Evolutionary conservation across 2,329 filamentous ascomycete species (phyloP), one percentile per base, ranked within the genome.

Genomic region (Blumeria hordei): DNA sequence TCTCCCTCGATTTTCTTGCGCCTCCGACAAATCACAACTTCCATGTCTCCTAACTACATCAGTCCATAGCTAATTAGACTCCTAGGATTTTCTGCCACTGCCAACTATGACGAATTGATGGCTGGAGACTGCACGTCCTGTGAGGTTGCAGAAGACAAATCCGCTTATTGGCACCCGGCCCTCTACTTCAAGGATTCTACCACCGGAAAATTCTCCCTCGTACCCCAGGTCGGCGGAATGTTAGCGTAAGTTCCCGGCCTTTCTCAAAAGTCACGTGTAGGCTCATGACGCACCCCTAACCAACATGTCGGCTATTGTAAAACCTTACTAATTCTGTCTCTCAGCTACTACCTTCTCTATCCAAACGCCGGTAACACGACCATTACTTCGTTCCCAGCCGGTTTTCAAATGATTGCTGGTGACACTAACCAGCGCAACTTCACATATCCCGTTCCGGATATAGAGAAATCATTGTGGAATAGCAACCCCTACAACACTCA

Each of bases 341-440:
- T 8, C 52, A 85, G 85, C 14, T 95, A 96, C 74, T 95, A 95
- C 68, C 78, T 94, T 51, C 77, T 87, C 10, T 80, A 83, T 63
- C 74, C 77, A 49, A 67, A 67, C 58, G 69, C 72, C 53, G 67
- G 74, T n/a, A 71, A 74, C 44, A 74, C 74, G 8, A 69, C 74
- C 47, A 68, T 93, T 56, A 75, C 73, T 32, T 81, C 85, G 0
- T 94, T 93, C 70, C 87, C 86, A 1, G 64, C 74, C 11, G 75
- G 77, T 50, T 93, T 94, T 70, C 74, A 78, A 58, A 93, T 94
- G 85, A 71, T 95, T 61, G 80, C 87, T 50, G 88, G 88, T 37
- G 76, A 82, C 67, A 80, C 74, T 55, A 68, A 69, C 16, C 76
- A 78, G 60, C 81, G 85, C 58, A 78, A 78, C 63, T 93, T 85